phyloP scores from a whole-genome alignment of 768 basidiomycete genomes.

The Dioszegia hungarica region DNA sequence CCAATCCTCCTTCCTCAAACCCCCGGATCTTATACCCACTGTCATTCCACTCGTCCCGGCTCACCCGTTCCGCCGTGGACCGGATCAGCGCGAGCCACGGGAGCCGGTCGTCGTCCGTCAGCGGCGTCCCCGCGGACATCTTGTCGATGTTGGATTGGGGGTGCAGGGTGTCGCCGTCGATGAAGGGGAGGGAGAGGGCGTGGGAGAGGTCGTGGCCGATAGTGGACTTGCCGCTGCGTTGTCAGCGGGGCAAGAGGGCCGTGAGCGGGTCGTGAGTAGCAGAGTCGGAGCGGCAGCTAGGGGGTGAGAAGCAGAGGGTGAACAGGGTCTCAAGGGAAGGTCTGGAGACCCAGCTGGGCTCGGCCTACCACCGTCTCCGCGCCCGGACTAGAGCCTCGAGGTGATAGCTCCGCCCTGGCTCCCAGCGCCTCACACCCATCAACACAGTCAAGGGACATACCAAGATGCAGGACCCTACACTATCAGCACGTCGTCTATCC shows the following conservation, averaged over 20 bases:
- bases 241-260: background rate
- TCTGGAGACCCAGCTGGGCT: no score
- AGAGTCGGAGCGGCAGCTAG: background rate
- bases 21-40: constrained; percentile 15
- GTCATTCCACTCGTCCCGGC: constrained; percentile 39
- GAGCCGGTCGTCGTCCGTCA: constrained; percentile 73
- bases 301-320: background rate
- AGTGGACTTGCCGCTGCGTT: constrained; percentile 47
- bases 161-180: constrained; percentile 87
- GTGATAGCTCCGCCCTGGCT: no score
- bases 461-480: constrained; percentile 51
- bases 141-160: constrained; percentile 75
- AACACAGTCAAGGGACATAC: constrained; percentile 13
- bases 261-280: background rate
- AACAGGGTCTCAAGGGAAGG: no score
- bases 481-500: no score
- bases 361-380: no score
- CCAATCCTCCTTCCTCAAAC: constrained; percentile 22
- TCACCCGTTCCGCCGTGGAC: constrained; percentile 56
- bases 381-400: no score
- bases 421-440: no score
- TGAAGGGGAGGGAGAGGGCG: constrained; percentile 64
- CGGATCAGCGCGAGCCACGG: constrained; percentile 81
- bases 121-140: constrained; percentile 70
- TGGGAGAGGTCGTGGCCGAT: constrained; percentile 62